Percentiles rank a stretch among this genome's conserved stretches.
These are phyloP conservation scores for Calonectria crousiana DNA, from an alignment of 2,329 filamentous ascomycete species.

Conservation along the genomic window DNA sequence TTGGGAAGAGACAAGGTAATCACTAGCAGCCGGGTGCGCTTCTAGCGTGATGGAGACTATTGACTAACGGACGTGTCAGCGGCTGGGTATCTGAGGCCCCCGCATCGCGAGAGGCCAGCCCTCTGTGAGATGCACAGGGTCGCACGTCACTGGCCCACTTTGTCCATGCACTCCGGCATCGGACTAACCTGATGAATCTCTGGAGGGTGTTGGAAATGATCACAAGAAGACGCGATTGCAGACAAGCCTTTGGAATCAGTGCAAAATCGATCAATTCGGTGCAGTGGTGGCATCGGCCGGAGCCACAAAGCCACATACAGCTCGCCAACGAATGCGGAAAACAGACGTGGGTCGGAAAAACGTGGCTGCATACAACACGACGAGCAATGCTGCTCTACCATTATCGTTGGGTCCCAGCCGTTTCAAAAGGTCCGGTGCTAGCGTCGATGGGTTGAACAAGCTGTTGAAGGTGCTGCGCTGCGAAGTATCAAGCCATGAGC, in stretches of 20 bases:
- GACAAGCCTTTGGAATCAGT: background rate
- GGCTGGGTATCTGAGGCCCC: slow-evolving; percentile 1
- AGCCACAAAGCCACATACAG: background rate
- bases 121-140: background rate
- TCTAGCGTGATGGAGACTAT: background rate
- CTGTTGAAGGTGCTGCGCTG: background rate
- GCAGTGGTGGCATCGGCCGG: background rate
- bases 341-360: background rate
- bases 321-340: background rate
- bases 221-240: background rate
- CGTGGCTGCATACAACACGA: slow-evolving; percentile 4
- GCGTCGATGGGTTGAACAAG: background rate
- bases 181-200: background rate
- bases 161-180: background rate
- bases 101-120: background rate
- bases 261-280: background rate
- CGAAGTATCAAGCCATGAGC: background rate
- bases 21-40: background rate
- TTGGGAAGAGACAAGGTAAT: background rate
- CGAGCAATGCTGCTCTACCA: background rate
- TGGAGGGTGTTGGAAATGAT: background rate
- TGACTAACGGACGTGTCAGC: background rate
- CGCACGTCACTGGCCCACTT: background rate
- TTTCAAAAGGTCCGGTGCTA: background rate
- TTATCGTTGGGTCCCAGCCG: background rate